phyloP scores from a whole-genome alignment of 176 grass and related monocot genomes.

The Alopecurus myosuroides region DNA sequence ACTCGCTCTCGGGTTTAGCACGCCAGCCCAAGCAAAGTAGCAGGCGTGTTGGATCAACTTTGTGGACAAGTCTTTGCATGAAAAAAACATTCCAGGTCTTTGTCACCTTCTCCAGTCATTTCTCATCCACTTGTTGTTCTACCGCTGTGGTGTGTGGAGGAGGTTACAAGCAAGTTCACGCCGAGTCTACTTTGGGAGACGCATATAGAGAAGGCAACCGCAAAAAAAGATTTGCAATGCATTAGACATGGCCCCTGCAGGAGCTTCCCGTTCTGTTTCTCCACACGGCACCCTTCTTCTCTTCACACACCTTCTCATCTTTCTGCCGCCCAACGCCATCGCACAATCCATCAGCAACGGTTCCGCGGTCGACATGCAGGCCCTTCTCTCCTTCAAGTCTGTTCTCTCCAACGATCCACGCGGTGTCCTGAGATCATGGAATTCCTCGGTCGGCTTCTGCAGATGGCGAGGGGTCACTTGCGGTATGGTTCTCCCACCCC shows the following conservation, averaged over 20 bases:
- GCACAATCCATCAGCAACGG: background rate
- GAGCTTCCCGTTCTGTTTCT: background rate
- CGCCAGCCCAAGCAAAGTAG: background rate
- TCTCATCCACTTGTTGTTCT: background rate
- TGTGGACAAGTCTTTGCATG: background rate
- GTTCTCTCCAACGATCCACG: background rate
- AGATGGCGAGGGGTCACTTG: slow-evolving; percentile 37
- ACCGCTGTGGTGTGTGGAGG: background rate
- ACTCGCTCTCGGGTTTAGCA: too few relatives aligned
- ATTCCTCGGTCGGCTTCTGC: background rate
- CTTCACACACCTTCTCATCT: background rate
- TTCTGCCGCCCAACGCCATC: background rate
- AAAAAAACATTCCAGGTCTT: background rate
- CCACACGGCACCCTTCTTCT: background rate
- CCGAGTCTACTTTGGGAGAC: background rate
- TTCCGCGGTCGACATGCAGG: background rate
- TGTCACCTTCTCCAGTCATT: background rate
- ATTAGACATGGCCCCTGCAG: background rate
- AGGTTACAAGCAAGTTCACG: background rate
- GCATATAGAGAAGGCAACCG: background rate
- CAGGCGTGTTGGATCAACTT: background rate
- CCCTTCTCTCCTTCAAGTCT: slow-evolving; percentile 39
- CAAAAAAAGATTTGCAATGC: background rate
- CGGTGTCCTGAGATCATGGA: background rate
- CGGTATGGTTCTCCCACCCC: background rate